Evolutionary conservation across 352 stramenopile species (phyloP), one percentile per base, ranked within the genome.

Genomic region (Peronospora tabacina): DNA sequence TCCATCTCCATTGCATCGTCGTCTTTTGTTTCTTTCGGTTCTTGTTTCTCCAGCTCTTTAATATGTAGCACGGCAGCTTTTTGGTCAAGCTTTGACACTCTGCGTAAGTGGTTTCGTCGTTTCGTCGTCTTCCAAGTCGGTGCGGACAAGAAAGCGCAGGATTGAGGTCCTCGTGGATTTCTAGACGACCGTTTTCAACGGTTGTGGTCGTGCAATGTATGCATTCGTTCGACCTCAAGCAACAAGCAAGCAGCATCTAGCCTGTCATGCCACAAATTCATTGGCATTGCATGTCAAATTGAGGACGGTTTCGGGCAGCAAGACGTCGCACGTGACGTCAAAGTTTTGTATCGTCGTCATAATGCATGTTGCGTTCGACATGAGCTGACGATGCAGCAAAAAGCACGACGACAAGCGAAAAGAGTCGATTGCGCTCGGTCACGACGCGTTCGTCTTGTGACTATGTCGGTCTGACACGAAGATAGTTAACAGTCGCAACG

Each of bases 141-240:
- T n/a, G n/a, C n/a, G n/a, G n/a, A n/a, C n/a, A n/a, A 22, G 4
- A 22, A 22, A 22, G 20, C 4, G 20, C 20, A 22, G 20, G 76
- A 49, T 90, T 90, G 57, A 90, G 83, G 52, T 88, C 66, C n/a
- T 87, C 73, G n/a, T 63, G 51, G 24, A 46, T 60, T 1, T 58
- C 7, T n/a, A n/a, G 8, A 17, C 15, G 43, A 0, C 10, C 0
- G 2, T 49, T 34, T n/a, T 33, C 66, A 43, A 9, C 28, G 53
- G 2, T 68, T 55, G 0, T 54, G 45, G 38, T 70, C 66, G 7
- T 75, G 47, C 12, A 86, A 37, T 5, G 49, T 56, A n/a, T n/a
- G n/a, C n/a, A n/a, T n/a, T n/a, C n/a, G n/a, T n/a, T n/a, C n/a
- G n/a, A n/a, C n/a, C n/a, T n/a, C n/a, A n/a, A n/a, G n/a, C n/a